Evolutionary conservation across 1,139 yeast genomes (phyloP).

Genomic region (Pichia sp.): DNA sequence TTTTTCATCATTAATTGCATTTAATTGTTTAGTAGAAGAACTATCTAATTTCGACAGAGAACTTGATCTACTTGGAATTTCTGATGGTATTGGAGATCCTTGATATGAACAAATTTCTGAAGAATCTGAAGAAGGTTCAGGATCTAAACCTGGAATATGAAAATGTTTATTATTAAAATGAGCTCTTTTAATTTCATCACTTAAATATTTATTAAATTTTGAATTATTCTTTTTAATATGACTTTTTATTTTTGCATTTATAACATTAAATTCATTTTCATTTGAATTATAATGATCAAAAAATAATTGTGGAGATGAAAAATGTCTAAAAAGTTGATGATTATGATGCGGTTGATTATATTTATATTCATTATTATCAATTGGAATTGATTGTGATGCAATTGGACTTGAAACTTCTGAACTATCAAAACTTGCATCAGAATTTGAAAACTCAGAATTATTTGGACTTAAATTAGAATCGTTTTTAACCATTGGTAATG

Average conservation of each 20-base stretch:
- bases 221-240: conserved; percentile 3
- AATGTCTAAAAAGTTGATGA: neutral
- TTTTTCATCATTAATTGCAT: neutral
- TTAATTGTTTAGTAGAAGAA: neutral
- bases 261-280: conserved; percentile 7
- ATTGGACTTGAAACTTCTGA: neutral
- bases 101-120: neutral
- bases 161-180: conserved; percentile 2
- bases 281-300: neutral
- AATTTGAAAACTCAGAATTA: neutral
- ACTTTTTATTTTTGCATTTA: conserved; percentile 7
- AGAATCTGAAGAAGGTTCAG: neutral
- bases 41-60: neutral
- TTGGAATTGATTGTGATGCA: neutral
- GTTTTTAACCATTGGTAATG: neutral
- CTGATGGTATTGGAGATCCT: neutral
- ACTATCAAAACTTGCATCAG: neutral
- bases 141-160: conserved; percentile 13
- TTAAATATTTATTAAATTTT: neutral
- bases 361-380: neutral
- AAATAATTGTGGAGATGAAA: conserved; percentile 2
- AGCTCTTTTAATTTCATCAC: neutral
- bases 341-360: neutral
- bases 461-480: neutral
- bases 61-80: neutral